These are phyloP conservation scores for Leccinum griseonigrum DNA, from an alignment of 1,284 basidiomycete species.

Conservation along the genomic window DNA sequence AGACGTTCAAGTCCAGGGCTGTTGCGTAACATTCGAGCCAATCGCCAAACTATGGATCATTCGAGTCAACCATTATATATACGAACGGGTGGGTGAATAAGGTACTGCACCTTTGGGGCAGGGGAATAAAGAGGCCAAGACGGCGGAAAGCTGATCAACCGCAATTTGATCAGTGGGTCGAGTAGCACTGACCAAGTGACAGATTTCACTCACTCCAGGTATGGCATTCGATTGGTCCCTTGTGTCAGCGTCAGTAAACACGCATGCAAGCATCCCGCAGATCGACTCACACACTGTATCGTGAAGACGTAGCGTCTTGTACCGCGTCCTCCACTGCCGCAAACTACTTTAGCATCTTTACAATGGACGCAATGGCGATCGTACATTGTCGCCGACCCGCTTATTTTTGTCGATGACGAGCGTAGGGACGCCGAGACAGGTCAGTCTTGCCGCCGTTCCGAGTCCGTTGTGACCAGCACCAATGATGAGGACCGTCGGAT, in stretches of 20 bases:
- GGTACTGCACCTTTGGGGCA: conserved; percentile 13
- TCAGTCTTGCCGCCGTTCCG: not conserved
- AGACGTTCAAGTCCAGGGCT: not conserved
- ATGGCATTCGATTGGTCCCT: conserved; percentile 27
- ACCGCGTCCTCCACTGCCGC: conserved; percentile 33
- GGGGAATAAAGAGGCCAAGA: conserved; percentile 40
- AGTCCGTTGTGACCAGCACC: not conserved
- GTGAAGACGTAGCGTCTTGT: conserved; percentile 28
- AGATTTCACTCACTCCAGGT: conserved; percentile 21
- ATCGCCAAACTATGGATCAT: conserved; percentile 42
- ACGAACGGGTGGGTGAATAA: not conserved
- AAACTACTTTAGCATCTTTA: conserved; percentile 1
- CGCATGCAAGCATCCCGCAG: not conserved
- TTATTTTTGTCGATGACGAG: conserved; percentile 37
- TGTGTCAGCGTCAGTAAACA: not conserved
- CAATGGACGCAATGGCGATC: not conserved
- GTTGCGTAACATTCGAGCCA: conserved; percentile 59
- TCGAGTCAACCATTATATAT: not conserved
- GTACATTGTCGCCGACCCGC: conserved; percentile 34
- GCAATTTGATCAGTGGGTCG: not conserved
- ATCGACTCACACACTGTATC: conserved; percentile 24
- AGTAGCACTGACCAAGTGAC: not conserved
- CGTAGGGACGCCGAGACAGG: not conserved
- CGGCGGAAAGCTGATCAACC: conserved; percentile 31
- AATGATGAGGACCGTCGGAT: conserved; percentile 29